Base-by-base conservation (phyloP, 805 yeast species). In the Yarrowia yakushimensis region DNA sequence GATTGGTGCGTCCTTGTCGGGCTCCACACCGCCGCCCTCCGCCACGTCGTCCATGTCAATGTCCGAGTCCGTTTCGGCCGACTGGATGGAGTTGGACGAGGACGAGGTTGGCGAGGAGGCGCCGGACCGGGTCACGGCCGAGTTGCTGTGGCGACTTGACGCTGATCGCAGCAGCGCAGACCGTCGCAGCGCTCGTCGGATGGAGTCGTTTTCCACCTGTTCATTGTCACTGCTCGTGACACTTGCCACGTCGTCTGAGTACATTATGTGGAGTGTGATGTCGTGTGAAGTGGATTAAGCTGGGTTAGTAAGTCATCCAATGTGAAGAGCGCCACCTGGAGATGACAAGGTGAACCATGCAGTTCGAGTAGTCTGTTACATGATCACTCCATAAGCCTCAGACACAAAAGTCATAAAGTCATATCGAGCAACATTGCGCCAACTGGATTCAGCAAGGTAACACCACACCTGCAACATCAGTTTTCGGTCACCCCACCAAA, bases 131-230 rank as follows among this genome's bases (percentile, higher is more conserved):
- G 28, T 41, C n/a, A 52, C 52, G 30, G 28, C 39, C 7, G 46
- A 27, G 28, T 20, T 12, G 7, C 43, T 43, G 17, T 34, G 59
- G 18, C 43, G 43, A n/a, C 22, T 52, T 23, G 42, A 33, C 8
- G 59, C 43, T 10, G 59, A 34, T 9, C 61, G 46, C 3, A 55
- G 48, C 4, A 55, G 39, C 4, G 48, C 61, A 30, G 61, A 55
- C 2, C 61, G 48, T 9, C 61, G 61, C 37, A 55, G 48, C 4
- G 48, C 48, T 15, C 46, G 37, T 20, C 61, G 34, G 48, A 55
- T 55, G 34, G 60, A 36, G 36, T 54, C 60, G 48, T 36, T 55
- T 31, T 55, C 61, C 30, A 36, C 42, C 59, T 55, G 39, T 37
- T 41, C 48, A 10, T 39, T 55, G 61, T 55, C 61, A 27, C 48